Evolutionary conservation across 1,284 basidiomycete genomes (phyloP), one percentile per base, ranked within the genome.

Genomic region (Fomitopsis schrenkii): DNA sequence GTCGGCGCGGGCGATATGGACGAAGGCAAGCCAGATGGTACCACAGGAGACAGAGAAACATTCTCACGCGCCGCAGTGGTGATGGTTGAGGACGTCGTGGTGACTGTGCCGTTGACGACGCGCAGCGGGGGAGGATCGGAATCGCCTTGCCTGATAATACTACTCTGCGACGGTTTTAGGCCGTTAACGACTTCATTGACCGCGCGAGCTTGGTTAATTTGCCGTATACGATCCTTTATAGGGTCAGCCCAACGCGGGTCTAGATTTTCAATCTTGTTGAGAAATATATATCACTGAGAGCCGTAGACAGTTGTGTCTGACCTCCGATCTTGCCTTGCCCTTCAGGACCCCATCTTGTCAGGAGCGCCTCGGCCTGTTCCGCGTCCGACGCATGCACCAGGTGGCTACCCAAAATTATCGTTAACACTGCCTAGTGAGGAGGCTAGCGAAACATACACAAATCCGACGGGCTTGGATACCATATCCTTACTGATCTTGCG

Each of bases 341-440:
- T 75, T 98, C 95, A 53, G 91, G 88, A 40, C 92, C 90, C 95
- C 96, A 97, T 63, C 94, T 83, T 66, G 85, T 88, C 58, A 98
- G 84, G 61, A 98, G 83, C 36, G 91, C 94, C 72, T 94, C 92
- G 35, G 94, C 88, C 74, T 98, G 94, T 76, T 95, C 93, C 26
- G 88, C 93, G 75, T 97, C 93, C 61, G 93, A 95, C 19, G 96
- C 94, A 76, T 98, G 95, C 26, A 96, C 89, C 63, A 97, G 83
- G 75, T 98, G 96, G 57, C 94, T 96, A 69, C 40, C 59, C 68
- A 64, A 46, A 58, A 41, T 22, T 48, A 59, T 17, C n/a, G 15
- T 28, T 55, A 33, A 40, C 33, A 15, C 9, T 5, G 3, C 22
- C 14, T 57, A 30, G 30, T 57, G 50, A 60, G 57, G 41, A 59